These are phyloP conservation scores for Cryptosporidium felis DNA, from an alignment of 169 alveolate species.

Conservation along the genomic window DNA sequence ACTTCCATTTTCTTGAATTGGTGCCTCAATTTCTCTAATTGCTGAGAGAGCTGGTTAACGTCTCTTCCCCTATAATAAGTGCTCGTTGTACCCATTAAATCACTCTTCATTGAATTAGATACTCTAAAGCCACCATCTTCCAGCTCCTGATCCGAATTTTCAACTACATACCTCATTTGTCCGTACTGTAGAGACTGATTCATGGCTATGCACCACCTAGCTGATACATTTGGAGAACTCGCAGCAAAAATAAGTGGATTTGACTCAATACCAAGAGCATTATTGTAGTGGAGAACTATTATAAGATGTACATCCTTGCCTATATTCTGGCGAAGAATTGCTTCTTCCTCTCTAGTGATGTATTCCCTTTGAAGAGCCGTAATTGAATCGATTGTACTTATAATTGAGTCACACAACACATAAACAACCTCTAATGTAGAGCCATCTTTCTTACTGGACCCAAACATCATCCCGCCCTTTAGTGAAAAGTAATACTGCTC, in stretches of 20 bases:
- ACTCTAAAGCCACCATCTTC: background rate
- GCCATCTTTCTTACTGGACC: conserved; percentile 67
- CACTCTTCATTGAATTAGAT: background rate
- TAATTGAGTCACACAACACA: conserved; percentile 48
- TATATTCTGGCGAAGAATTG: conserved; percentile 16
- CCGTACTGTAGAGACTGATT: conserved; percentile 62
- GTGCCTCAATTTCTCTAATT: conserved; percentile 28
- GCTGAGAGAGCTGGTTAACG: conserved; percentile 42
- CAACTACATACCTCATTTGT: conserved; percentile 52
- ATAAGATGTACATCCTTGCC: conserved; percentile 64
- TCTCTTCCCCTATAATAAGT: conserved; percentile 59
- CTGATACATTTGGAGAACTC: conserved; percentile 67
- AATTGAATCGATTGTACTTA: conserved; percentile 55
- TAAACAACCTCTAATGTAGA: conserved; percentile 68
- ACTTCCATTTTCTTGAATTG: conserved; percentile 53
- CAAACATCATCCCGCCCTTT: conserved; percentile 70
- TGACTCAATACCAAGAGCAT: conserved; percentile 54
- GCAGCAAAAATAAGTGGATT: conserved; percentile 70
- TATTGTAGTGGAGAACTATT: conserved; percentile 31
- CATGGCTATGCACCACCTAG: conserved; percentile 71
- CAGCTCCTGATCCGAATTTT: conserved; percentile 50
- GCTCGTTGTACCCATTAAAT: background rate
- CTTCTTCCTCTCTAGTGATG: conserved; percentile 66
- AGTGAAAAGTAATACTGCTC: conserved; percentile 50
- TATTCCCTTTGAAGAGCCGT: conserved; percentile 68